Evolutionary conservation across 2,329 filamentous ascomycete genomes (phyloP).

Genomic region (Trichoderma atroviride): DNA sequence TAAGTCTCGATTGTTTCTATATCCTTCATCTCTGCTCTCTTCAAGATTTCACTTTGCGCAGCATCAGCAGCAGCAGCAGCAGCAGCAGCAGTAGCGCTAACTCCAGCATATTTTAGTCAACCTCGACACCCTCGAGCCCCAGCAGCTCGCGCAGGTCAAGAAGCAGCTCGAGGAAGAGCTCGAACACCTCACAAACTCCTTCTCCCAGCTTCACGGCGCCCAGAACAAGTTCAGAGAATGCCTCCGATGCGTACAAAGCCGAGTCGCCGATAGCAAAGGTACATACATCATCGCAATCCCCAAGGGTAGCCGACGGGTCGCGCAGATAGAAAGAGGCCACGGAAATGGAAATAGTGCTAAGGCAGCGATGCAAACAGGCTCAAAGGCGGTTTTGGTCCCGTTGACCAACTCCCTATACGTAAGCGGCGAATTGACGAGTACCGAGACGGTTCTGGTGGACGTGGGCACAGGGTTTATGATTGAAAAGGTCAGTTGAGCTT

Average conservation of each 20-base stretch:
- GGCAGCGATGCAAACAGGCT: conserved; percentile 29
- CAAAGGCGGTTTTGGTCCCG: conserved; percentile 78
- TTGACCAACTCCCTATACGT: conserved; percentile 95
- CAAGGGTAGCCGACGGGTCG: neutral
- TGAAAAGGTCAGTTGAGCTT: conserved; percentile 69
- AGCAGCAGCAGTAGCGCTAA: neutral
- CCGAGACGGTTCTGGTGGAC: conserved; percentile 82
- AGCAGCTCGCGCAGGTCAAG: conserved; percentile 89
- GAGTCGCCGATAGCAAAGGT: conserved; percentile 40
- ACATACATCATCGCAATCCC: conserved; percentile 19
- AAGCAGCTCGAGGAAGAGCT: conserved; percentile 96
- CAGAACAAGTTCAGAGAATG: conserved; percentile 94
- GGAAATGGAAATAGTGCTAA: neutral
- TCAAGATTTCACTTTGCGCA: neutral
- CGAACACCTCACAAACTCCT: conserved; percentile 88
- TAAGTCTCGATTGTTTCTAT: conserved; percentile 25
- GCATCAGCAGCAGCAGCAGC: no score
- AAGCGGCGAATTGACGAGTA: conserved; percentile 73
- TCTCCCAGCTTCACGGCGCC: conserved; percentile 84
- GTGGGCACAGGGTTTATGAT: conserved; percentile 93
- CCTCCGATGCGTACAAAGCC: conserved; percentile 68
- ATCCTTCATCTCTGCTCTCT: neutral
- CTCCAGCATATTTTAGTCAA: conserved; percentile 48
- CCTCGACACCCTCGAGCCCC: conserved; percentile 75
- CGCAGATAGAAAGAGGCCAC: neutral